These are phyloP conservation scores for Aspergillus affinis DNA, from an alignment of 495 filamentous ascomycete genomes.

Conservation along the genomic window DNA sequence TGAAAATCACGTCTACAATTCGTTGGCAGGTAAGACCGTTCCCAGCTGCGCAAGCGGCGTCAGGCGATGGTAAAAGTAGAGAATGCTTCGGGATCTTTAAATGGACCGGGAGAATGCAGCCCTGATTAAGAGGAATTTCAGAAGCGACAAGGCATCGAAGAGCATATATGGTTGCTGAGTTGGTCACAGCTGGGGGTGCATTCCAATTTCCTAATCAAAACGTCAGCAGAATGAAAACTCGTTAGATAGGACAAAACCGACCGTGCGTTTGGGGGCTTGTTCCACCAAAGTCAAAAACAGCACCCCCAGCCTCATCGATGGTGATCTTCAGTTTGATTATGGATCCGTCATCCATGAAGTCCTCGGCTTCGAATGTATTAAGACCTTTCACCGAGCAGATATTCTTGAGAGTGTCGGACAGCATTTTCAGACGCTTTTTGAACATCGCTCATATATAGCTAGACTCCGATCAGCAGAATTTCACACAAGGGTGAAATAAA, in stretches of 20 bases:
- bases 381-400: constrained; percentile 64
- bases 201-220: constrained; percentile 28
- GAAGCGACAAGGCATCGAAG: constrained; percentile 87
- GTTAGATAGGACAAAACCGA: too few species aligned
- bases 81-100: constrained; percentile 80
- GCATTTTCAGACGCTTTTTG: constrained; percentile 90
- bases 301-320: constrained; percentile 85
- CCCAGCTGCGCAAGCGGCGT: constrained; percentile 90
- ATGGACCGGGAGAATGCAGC: constrained; percentile 82
- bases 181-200: constrained; percentile 89
- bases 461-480: constrained; percentile 22
- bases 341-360: constrained; percentile 96
- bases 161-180: constrained; percentile 95
- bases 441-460: constrained; percentile 94
- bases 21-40: constrained; percentile 92
- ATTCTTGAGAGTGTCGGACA: constrained; percentile 79
- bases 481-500: too few species aligned
- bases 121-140: constrained; percentile 96
- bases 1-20: constrained; percentile 90
- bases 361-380: constrained; percentile 24
- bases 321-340: constrained; percentile 82
- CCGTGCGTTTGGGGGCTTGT: constrained; percentile 28
- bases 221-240: too few species aligned
- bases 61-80: constrained; percentile 80
- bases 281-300: constrained; percentile 80